Evolutionary conservation across 208 protist genomes (phyloP).

Genomic region (Borovskyia barvae): DNA sequence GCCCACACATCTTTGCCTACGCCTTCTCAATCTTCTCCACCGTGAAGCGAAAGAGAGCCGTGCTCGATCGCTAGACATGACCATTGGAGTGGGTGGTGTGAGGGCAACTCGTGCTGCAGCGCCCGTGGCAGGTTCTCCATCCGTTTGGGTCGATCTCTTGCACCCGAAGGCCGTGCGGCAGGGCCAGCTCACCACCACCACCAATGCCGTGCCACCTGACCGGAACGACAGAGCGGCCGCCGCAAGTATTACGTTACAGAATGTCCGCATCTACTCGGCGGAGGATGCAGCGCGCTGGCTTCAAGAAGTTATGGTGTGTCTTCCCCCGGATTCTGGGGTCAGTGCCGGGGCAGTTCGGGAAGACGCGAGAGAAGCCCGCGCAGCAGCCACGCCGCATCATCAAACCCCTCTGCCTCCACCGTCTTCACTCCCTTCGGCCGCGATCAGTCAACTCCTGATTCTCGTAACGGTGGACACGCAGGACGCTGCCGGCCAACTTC

Average conservation of each 20-base stretch:
- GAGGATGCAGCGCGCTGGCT: neutral
- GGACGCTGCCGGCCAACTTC: slow-evolving; percentile 14
- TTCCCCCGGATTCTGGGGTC: too few relatives aligned
- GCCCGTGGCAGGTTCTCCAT: neutral
- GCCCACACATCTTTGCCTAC: slow-evolving; percentile 4
- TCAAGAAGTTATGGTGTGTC: slow-evolving; percentile 1
- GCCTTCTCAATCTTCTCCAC: slow-evolving; percentile 16
- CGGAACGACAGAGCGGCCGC: neutral
- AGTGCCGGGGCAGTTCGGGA: too few relatives aligned
- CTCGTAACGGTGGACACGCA: slow-evolving; percentile 14
- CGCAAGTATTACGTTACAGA: too few relatives aligned
- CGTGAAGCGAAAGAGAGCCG: slow-evolving; percentile 7
- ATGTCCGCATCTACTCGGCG: neutral
- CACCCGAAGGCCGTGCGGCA: slow-evolving; percentile 1
- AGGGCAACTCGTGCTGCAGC: neutral
- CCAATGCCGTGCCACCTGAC: neutral
- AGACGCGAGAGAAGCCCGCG: too few relatives aligned
- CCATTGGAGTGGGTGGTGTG: slow-evolving; percentile 10
- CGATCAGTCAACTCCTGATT: too few relatives aligned
- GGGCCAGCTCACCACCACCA: neutral
- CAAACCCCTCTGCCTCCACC: too few relatives aligned
- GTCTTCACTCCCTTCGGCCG: too few relatives aligned
- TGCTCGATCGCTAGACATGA: slow-evolving; percentile 7
- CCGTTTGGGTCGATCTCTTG: slow-evolving; percentile 2
- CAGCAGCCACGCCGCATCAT: too few relatives aligned